Conservation (phyloP, 2,329 filamentous ascomycete species). For the Aspergillus sojae region DNA sequence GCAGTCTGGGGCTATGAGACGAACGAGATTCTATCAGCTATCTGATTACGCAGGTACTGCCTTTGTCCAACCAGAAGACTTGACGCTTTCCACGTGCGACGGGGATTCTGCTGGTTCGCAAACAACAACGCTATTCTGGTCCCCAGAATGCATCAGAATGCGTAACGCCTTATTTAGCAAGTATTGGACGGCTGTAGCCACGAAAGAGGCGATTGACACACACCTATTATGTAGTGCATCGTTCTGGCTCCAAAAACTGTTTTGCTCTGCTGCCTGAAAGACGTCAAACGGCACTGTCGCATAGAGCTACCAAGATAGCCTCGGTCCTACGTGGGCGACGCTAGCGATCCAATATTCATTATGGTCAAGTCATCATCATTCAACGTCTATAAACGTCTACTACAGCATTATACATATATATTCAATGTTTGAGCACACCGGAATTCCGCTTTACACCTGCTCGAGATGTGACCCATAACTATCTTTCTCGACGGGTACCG, state of each 20-base stretch:
- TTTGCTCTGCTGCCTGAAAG: background rate
- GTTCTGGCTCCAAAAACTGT: no score
- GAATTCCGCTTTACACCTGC: background rate
- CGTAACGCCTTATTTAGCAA: background rate
- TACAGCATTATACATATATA: background rate
- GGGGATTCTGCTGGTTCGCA: background rate
- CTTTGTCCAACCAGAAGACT: no score
- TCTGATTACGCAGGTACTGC: constrained; percentile 9
- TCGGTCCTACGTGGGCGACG: background rate
- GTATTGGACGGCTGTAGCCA: background rate
- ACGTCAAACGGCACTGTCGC: background rate
- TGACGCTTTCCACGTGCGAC: background rate
- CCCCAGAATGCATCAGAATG: background rate
- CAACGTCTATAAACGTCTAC: background rate
- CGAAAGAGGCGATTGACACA: no score
- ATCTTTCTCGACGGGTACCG: constrained; percentile 1
- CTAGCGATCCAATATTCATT: background rate
- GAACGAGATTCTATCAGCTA: constrained; percentile 26
- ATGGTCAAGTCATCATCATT: background rate
- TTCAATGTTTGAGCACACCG: background rate
- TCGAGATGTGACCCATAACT: constrained; percentile 4
- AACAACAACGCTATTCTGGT: background rate
- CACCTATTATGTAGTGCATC: background rate
- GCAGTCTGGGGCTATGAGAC: constrained; percentile 32
- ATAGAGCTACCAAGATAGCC: background rate